phyloP scores from a whole-genome alignment of 2,329 filamentous ascomycete species.

The Thelonectria discophora region DNA sequence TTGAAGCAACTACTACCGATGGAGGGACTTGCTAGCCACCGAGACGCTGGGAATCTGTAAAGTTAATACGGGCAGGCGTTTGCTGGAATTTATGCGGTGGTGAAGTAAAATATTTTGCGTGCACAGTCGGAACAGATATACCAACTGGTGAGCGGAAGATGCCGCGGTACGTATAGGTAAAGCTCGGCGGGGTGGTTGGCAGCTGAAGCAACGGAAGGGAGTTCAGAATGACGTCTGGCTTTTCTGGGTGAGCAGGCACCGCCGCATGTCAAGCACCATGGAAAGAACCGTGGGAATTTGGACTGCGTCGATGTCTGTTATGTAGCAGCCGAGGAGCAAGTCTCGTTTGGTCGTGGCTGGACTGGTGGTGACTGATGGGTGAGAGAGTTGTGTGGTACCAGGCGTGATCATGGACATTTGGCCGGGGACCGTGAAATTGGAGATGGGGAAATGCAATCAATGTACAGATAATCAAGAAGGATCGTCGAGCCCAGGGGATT shows the following conservation, averaged over 20 bases:
- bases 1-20: conserved; percentile 27
- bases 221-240: neutral
- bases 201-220: neutral
- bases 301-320: neutral
- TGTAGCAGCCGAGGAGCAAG: neutral
- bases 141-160: neutral
- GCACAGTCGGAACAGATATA: too few species aligned
- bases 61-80: neutral
- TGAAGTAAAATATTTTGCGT: too few species aligned
- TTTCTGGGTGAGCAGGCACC: neutral
- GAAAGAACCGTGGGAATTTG: neutral
- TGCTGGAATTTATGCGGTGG: neutral
- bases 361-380: neutral
- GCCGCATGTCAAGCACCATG: too few species aligned
- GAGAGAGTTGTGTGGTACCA: conserved; percentile 25
- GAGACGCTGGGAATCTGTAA: too few species aligned
- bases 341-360: conserved; percentile 6
- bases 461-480: too few species aligned
- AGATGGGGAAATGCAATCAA: conserved; percentile 5
- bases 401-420: conserved; percentile 26
- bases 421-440: conserved; percentile 14
- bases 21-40: too few species aligned
- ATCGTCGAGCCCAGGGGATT: conserved; percentile 8
- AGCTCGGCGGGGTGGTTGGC: neutral
- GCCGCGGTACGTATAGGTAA: neutral